Base-by-base conservation (phyloP, 345 rosid genomes). In the Noccaea bulbosa region DNA sequence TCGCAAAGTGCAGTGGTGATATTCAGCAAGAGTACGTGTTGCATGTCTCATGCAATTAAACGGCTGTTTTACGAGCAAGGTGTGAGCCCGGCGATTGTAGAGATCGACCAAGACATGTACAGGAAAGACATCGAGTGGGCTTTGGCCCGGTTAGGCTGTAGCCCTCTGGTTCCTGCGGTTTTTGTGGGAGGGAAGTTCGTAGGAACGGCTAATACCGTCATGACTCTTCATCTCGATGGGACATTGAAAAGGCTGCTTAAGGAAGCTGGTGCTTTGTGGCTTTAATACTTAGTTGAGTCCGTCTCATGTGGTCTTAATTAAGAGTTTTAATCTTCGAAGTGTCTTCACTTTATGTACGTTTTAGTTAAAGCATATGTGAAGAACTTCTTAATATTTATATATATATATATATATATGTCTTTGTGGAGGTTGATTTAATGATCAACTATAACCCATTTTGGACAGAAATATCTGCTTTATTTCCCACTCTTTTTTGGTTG, bases 201-300 rank as follows among this genome's bases (percentile, higher is more conserved):
- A 5, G 98, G 98, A 59, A 83, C 88, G 3, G 87, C 97, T 7
- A 91, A 81, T 59, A 81, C 89, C 3, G 81, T 93, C 84, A 89
- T 91, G 92, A 91, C 94, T 66, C 92, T 86, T 69, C 96, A 93
- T 44, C 87, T 93, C 63, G 85, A 85, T 72, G 97, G 97, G 8
- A 82, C 98, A 48, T 79, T 88, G 81, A 90, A 88, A 82, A 85
- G 72, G 78, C 45, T 87, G 80, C 97, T 93, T 74, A 87, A 81
- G 72, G 93, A 87, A 15, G 98, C 93, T 16, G 97, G 98, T 35
- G 93, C 97, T 53, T n/a, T 90, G 27, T 90, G 98, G 97, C 93
- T 93, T 56, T 91, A 82, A 70, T 57, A 52, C 47, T 34, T 7
- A 7, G 12, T 61, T 11, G 6, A 50, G 30, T 35, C 37, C 44